Conservation (phyloP, 495 filamentous ascomycete genomes). For the Penicillium roqueforti region DNA sequence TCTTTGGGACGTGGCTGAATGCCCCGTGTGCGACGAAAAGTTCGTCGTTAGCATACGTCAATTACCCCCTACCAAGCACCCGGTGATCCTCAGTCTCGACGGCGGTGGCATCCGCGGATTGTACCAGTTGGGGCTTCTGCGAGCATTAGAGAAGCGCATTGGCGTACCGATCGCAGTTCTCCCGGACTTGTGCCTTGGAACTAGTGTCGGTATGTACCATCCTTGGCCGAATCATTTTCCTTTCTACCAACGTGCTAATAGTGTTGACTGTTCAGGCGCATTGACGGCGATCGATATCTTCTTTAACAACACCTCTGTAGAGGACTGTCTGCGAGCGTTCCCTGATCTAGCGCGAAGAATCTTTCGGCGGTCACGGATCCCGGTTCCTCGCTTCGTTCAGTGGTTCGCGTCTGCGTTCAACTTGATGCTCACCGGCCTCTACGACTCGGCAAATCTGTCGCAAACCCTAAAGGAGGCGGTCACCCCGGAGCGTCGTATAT, state of each 20-base stretch:
- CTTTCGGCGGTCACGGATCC: not conserved
- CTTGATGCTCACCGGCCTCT: too few species aligned
- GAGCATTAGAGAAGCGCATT: constrained; percentile 37
- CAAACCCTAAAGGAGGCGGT: not conserved
- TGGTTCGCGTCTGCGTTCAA: too few species aligned
- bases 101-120: constrained; percentile 52
- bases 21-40: constrained; percentile 32
- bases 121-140: constrained; percentile 44
- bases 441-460: too few species aligned
- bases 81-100: constrained; percentile 53
- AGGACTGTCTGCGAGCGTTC: not conserved
- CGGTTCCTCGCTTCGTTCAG: too few species aligned
- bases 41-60: constrained; percentile 23
- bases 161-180: constrained; percentile 41
- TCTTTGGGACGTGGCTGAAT: constrained; percentile 20
- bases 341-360: not conserved
- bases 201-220: constrained; percentile 40
- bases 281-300: not conserved
- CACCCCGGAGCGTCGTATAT: not conserved
- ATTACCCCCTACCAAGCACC: constrained; percentile 42
- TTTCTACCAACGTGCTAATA: too few species aligned
- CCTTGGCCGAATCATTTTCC: not conserved
- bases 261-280: too few species aligned
- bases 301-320: not conserved
- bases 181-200: constrained; percentile 52